Conservation (phyloP, 1,284 basidiomycete genomes). For the Quambalaria eucalypti region DNA sequence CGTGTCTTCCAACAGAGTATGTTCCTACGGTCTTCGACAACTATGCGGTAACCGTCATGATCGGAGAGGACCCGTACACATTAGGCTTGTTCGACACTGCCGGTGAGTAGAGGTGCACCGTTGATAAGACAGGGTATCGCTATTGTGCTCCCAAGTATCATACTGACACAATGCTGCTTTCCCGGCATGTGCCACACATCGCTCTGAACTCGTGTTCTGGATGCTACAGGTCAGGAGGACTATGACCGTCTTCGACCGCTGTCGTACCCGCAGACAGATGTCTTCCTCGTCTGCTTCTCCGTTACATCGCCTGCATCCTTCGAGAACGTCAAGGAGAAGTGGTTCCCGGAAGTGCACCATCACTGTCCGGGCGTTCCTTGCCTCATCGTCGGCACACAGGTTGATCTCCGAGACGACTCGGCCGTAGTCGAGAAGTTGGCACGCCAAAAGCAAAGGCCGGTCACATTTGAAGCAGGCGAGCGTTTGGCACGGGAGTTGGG, state of each 20-base stretch:
- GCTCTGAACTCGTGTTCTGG: neutral
- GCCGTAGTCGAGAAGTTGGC: conserved; percentile 88
- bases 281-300: conserved; percentile 98
- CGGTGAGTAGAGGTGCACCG: conserved; percentile 53
- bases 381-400: conserved; percentile 96
- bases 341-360: conserved; percentile 99
- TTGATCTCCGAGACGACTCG: conserved; percentile 89
- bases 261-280: conserved; percentile 98
- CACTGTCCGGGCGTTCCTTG: conserved; percentile 99
- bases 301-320: conserved; percentile 97
- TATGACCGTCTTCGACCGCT: conserved; percentile 96
- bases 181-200: neutral
- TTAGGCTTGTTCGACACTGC: conserved; percentile 97
- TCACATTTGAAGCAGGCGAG: conserved; percentile 80
- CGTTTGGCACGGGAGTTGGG: conserved; percentile 87
- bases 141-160: conserved; percentile 3
- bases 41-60: conserved; percentile 99
- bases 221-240: conserved; percentile 80
- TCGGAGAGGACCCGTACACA: conserved; percentile 98
- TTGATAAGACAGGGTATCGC: neutral
- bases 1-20: conserved; percentile 15
- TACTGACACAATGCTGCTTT: conserved; percentile 8
- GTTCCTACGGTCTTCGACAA: conserved; percentile 68
- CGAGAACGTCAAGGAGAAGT: conserved; percentile 99
- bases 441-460: conserved; percentile 90